Conservation (phyloP, 192 early-diverging fungal genomes). For the Entrophospora sp. region DNA sequence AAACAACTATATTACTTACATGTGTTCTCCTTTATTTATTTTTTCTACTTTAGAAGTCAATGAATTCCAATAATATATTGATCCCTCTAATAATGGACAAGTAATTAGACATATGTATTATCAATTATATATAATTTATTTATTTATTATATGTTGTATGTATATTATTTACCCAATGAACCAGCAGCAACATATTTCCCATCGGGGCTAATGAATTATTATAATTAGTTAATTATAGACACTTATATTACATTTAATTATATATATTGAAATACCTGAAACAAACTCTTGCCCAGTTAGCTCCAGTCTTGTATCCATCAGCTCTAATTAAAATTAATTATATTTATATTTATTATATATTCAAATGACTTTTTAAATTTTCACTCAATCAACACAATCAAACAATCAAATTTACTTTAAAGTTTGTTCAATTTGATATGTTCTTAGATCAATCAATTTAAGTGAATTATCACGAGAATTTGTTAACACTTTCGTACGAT, state of each 20-base stretch:
- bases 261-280: slow-evolving; percentile 41
- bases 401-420: slow-evolving; percentile 38
- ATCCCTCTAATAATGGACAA: slow-evolving; percentile 46
- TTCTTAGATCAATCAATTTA: slow-evolving; percentile 70
- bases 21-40: slow-evolving; percentile 62
- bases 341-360: not conserved
- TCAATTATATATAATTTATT: not conserved
- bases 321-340: slow-evolving; percentile 31
- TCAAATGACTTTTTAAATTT: not conserved
- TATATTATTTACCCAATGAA: slow-evolving; percentile 42
- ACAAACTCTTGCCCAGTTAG: slow-evolving; percentile 84
- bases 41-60: slow-evolving; percentile 56
- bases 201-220: slow-evolving; percentile 60
- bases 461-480: slow-evolving; percentile 93
- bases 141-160: too few relatives aligned
- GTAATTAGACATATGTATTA: not conserved
- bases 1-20: slow-evolving; percentile 28
- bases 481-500: slow-evolving; percentile 69
- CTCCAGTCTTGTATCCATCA: slow-evolving; percentile 68
- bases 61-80: slow-evolving; percentile 73
- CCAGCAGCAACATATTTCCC: slow-evolving; percentile 76
- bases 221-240: not conserved
- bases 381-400: too few relatives aligned
- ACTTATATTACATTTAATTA: not conserved
- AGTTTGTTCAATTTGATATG: slow-evolving; percentile 63